A percentile compares a stretch with the other conserved stretches of the same genome.
phyloP scores from a whole-genome alignment of 1,284 basidiomycete species.

The Pterulicium gracile region DNA sequence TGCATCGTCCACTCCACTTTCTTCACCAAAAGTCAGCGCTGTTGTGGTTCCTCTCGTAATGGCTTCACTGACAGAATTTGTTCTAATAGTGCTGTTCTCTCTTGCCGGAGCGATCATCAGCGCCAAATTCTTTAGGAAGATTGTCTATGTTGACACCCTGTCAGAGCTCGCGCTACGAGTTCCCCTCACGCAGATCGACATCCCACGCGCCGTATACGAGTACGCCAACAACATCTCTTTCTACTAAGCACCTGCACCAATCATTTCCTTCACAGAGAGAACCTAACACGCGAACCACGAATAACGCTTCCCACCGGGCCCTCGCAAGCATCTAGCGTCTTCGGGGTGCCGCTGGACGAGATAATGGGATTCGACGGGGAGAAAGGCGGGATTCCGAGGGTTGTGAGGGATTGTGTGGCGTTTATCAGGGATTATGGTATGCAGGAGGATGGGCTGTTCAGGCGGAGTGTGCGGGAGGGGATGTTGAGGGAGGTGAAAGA shows the following conservation, averaged over 20 bases:
- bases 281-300: constrained; percentile 56
- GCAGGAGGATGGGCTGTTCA: constrained; percentile 70
- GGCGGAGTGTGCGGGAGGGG: constrained; percentile 63
- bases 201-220: constrained; percentile 74
- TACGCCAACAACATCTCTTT: constrained; percentile 19
- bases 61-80: not conserved
- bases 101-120: constrained; percentile 79
- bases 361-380: constrained; percentile 77
- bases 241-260: constrained; percentile 4
- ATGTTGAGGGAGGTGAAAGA: constrained; percentile 65
- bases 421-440: constrained; percentile 60
- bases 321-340: constrained; percentile 26
- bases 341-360: constrained; percentile 70
- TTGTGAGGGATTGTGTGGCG: constrained; percentile 67
- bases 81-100: constrained; percentile 65
- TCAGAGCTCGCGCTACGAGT: constrained; percentile 66
- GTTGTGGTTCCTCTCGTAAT: constrained; percentile 6
- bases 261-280: constrained; percentile 39
- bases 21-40: constrained; percentile 68
- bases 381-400: constrained; percentile 67
- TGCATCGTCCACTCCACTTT: constrained; percentile 82
- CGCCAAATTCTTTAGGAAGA: constrained; percentile 82
- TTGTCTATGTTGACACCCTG: constrained; percentile 63
- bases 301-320: constrained; percentile 46
- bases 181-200: constrained; percentile 77